Conservation (phyloP, 805 yeast species). For the Candida sithepensis region DNA sequence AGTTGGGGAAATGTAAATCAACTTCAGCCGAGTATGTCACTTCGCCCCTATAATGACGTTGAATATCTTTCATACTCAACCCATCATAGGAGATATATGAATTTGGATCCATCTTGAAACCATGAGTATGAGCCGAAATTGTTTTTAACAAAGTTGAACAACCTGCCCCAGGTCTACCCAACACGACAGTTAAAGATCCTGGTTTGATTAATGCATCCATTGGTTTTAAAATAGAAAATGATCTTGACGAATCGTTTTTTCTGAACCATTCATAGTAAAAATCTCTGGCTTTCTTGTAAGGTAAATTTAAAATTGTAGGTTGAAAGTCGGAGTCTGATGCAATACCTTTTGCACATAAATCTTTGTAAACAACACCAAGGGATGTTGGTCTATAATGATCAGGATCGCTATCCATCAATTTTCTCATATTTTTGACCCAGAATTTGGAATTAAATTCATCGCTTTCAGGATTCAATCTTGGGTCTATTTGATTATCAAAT, state of each 20-base stretch:
- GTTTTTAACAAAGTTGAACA: slow-evolving; percentile 66
- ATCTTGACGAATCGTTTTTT: slow-evolving; percentile 28
- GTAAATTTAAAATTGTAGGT: slow-evolving; percentile 48
- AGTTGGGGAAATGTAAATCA: slow-evolving; percentile 65
- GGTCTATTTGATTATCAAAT: slow-evolving; percentile 26
- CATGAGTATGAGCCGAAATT: slow-evolving; percentile 55
- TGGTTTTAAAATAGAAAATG: slow-evolving; percentile 54
- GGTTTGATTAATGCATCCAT: slow-evolving; percentile 63
- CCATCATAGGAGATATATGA: slow-evolving; percentile 53
- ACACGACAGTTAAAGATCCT: slow-evolving; percentile 65
- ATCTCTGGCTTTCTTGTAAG: slow-evolving; percentile 32
- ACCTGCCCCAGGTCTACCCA: slow-evolving; percentile 84
- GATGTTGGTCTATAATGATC: slow-evolving; percentile 62
- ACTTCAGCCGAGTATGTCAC: slow-evolving; percentile 68
- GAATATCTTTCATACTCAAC: slow-evolving; percentile 47
- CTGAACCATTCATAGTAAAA: slow-evolving; percentile 22
- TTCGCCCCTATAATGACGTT: slow-evolving; percentile 58
- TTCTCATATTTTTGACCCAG: slow-evolving; percentile 66
- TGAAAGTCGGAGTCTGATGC: slow-evolving; percentile 69
- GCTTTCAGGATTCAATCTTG: slow-evolving; percentile 53
- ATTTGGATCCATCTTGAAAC: slow-evolving; percentile 46
- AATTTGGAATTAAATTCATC: slow-evolving; percentile 56
- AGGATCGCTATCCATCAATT: slow-evolving; percentile 48
- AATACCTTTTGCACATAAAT: slow-evolving; percentile 59
- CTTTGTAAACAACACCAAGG: slow-evolving; percentile 55